Evolutionary conservation across 768 basidiomycete species (phyloP), one percentile per base, ranked within the genome.

Genomic region (Paxillus rubicundulus): DNA sequence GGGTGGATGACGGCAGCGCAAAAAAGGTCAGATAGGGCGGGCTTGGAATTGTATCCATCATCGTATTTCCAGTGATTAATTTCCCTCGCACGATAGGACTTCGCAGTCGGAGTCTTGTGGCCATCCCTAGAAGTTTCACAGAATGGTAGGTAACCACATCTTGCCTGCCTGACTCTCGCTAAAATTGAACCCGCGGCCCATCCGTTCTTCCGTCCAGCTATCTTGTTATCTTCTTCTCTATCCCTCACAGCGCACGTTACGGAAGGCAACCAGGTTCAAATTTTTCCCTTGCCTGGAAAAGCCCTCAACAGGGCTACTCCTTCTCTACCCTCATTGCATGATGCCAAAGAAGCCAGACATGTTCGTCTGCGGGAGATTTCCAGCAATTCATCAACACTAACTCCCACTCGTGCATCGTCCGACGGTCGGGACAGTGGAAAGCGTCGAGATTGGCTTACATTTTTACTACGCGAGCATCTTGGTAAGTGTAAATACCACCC

Each of bases 21-120:
- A 64, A 69, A 55, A 72, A 69, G 68, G 75, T 75, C 62, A 70
- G 68, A 49, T 49, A 54, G 14, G n/a, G 47, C 48, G 47, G 54
- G 47, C 52, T 53, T 50, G 49, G 45, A 46, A 54, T 40, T 51
- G 39, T 32, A 30, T 43, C 46, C 38, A 41, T 28, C 52, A 46
- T 48, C 24, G n/a, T 50, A 36, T 49, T 40, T 52, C 53, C 47
- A n/a, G 57, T 50, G 45, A 60, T 36, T 60, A 21, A 59, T 60
- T 56, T 50, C 45, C 45, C 56, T 34, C 39, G 18, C 45, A 42
- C 59, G 57, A 56, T 62, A 87, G 85, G 69, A 75, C 40, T 84
- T 85, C 66, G 80, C 84, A 12, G 73, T 90, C 48, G 90, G 89
- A 5, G 71, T 84, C 42, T 77, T 80, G 59, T 92, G 89, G 89